Conservation (phyloP, 371 early-diverging fungal species). For the Lichtheimia hyalospora region DNA sequence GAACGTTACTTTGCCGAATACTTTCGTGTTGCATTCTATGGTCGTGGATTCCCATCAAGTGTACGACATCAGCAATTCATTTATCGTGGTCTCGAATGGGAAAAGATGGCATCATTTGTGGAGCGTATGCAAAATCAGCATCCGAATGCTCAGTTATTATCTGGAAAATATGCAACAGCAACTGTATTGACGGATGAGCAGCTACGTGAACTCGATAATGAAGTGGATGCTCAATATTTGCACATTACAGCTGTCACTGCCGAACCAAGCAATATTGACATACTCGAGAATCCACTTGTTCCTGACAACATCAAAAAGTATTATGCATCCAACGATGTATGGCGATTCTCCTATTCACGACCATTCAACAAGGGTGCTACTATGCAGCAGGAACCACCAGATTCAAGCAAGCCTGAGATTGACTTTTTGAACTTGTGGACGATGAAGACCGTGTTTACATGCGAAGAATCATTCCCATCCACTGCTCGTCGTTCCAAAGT, state of each 20-base stretch:
- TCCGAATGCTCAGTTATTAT: conserved; percentile 59
- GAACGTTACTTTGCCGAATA: conserved; percentile 71
- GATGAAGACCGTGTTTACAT: conserved; percentile 66
- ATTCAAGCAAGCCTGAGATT: conserved; percentile 37
- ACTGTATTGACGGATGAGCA: conserved; percentile 46
- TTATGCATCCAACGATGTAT: conserved; percentile 66
- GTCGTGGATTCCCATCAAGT: conserved; percentile 59
- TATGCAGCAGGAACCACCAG: neutral
- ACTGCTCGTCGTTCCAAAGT: conserved; percentile 65
- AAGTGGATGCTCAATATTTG: conserved; percentile 61
- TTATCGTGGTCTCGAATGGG: conserved; percentile 75
- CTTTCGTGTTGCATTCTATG: conserved; percentile 80
- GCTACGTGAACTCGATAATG: conserved; percentile 42
- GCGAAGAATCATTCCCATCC: conserved; percentile 73
- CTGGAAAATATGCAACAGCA: conserved; percentile 36
- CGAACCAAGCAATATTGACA: conserved; percentile 35
- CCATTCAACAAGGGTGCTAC: conserved; percentile 33
- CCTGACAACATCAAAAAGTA: conserved; percentile 56
- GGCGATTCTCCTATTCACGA: conserved; percentile 64
- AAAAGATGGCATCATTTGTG: conserved; percentile 72
- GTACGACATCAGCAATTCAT: conserved; percentile 70
- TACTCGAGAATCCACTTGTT: conserved; percentile 35
- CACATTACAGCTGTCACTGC: conserved; percentile 75
- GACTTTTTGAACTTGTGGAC: conserved; percentile 82
- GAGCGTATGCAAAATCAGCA: conserved; percentile 74